Evolutionary conservation across 2,329 filamentous ascomycete genomes (phyloP), one percentile per base, ranked within the genome.

Genomic region (Sclerotiophoma versabilis): DNA sequence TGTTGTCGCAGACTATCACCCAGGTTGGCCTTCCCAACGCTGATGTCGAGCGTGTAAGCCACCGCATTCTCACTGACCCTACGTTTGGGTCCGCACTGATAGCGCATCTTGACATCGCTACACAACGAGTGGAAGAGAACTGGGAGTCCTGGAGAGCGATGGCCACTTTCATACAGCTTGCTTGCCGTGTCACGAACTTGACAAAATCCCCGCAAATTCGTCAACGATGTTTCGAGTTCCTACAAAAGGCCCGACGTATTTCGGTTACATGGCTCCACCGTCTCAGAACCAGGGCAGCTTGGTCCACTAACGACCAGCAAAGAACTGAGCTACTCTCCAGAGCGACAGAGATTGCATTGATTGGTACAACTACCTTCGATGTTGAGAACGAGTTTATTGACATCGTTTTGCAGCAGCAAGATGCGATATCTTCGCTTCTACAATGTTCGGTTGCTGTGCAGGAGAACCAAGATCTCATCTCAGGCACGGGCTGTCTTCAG

Each of bases 1-100:
- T 86, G 0, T 45, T 87, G 0, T 62, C 78, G 2, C 85, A 88
- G 56, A 72, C 77, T 0, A 73, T 78, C 9, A 75, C 78, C 56
- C 80, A 86, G 66, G 75, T 75, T 2, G 81, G 85, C 0, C 74
- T 76, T 2, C 37, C 53, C 9, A 32, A 60, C 0, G 53, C 32
- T 0, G 22, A 17, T 3, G 47, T 66, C 5, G 51, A 64, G 10
- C 66, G 81, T 15, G 59, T 66, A 8, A 57, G 63, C 0, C 81
- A 84, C 58, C 12, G 32, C 2, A 63, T 75, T 27, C 58, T 81
- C 0, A 37, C 53, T 1, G 70, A 80, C 10, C 34, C 65, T 2
- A 6, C 17, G 0, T 80, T 83, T 55, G 65, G 61, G 19, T 2
- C 23, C 19, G 48, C 48, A 2, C 41, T 71, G 39, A 34, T 68